phyloP scores from a whole-genome alignment of 2,329 filamentous ascomycete species.

The Coniochaeta prunicola region DNA sequence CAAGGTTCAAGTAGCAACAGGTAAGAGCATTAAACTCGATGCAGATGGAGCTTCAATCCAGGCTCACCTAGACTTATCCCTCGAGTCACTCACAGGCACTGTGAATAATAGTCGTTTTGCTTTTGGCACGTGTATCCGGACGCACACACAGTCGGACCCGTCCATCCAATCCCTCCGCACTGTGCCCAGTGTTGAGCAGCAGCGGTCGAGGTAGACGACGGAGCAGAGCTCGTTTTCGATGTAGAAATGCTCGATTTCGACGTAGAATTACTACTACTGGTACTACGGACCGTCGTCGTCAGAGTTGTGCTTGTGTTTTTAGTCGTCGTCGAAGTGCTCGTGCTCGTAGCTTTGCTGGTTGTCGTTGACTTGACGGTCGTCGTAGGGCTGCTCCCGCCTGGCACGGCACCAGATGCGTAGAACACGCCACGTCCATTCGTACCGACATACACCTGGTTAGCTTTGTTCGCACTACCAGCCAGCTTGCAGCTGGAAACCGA shows the following conservation, averaged over 20 bases:
- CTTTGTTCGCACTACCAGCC: slow-evolving; percentile 36
- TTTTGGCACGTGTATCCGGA: slow-evolving; percentile 11
- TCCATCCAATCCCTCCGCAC: slow-evolving; percentile 14
- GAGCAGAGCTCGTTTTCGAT: slow-evolving; percentile 4
- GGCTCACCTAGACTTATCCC: not conserved
- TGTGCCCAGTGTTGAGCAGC: slow-evolving; percentile 9
- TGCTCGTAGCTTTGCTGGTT: slow-evolving; percentile 4
- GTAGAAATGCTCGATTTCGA: slow-evolving; percentile 5
- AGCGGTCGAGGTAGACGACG: slow-evolving; percentile 9
- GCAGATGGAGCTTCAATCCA: not conserved
- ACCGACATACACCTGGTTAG: slow-evolving; percentile 39
- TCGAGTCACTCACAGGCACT: slow-evolving; percentile 12
- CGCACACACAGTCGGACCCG: slow-evolving; percentile 13
- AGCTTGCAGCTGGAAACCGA: slow-evolving; percentile 30
- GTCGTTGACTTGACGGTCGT: slow-evolving; percentile 2
- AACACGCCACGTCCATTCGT: slow-evolving; percentile 43
- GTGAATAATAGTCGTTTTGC: slow-evolving; percentile 17
- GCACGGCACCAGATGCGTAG: slow-evolving; percentile 20
- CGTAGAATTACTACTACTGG: slow-evolving; percentile 6
- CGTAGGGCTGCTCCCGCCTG: slow-evolving; percentile 4
- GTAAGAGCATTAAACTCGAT: not conserved
- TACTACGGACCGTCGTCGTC: slow-evolving; percentile 6
- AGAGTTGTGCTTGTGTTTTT: slow-evolving; percentile 11
- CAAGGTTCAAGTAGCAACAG: not conserved
- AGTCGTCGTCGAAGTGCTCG: slow-evolving; percentile 1